Percentiles rank a stretch among this genome's conserved stretches.
phyloP scores from a whole-genome alignment of 208 protist genomes.

The Naegleria lovaniensis region DNA sequence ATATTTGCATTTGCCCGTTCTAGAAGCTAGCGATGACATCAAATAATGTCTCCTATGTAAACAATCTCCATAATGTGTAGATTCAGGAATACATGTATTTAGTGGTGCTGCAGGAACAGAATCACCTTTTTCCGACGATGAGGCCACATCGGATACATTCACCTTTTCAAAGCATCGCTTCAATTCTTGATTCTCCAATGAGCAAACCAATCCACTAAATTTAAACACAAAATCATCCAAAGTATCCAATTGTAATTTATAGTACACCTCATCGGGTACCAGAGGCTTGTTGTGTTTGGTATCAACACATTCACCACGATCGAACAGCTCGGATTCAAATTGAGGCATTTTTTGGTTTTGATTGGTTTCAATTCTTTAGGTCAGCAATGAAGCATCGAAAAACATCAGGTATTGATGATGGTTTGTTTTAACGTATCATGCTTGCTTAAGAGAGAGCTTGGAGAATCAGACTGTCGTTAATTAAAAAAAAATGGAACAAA shows the following conservation, averaged over 20 bases:
- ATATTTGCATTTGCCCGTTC: not conserved
- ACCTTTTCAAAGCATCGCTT: not conserved
- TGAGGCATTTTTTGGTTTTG: not conserved
- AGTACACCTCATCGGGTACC: not conserved
- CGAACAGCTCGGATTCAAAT: not conserved
- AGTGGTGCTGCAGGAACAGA: no score
- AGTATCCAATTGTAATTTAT: not conserved
- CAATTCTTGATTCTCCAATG: not conserved
- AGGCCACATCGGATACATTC: no score
- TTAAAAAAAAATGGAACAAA: no score
- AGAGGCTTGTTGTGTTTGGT: not conserved
- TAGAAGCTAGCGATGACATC: not conserved
- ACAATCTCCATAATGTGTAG: not conserved
- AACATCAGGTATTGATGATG: no score
- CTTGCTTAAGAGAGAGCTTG: no score
- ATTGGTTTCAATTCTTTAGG: no score
- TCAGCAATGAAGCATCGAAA: no score
- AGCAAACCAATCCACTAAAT: conserved; percentile 1
- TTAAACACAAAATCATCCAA: not conserved
- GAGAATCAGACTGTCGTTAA: no score
- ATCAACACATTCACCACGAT: not conserved
- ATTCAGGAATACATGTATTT: not conserved
- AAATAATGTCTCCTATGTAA: not conserved
- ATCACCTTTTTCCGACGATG: no score
- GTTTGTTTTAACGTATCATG: no score